Evolutionary conservation across 2,329 filamentous ascomycete genomes (phyloP), one percentile per base, ranked within the genome.

Genomic region (Sarocladium strictum): DNA sequence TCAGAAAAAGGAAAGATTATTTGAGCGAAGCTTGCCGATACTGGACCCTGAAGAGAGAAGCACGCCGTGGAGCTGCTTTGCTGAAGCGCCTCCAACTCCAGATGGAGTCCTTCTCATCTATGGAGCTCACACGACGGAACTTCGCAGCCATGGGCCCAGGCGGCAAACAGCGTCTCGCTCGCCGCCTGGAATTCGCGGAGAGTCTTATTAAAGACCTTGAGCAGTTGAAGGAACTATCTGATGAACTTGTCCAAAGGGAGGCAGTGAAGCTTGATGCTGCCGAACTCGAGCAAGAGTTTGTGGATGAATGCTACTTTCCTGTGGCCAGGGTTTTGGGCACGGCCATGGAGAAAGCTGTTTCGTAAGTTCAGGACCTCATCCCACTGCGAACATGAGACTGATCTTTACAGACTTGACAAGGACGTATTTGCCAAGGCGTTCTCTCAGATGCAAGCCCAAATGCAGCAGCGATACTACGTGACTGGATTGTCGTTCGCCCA

Each of bases 1-100:
- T 84, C 56, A 84, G 87, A 27, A 95, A 94, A 66, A 84, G 91
- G 53, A 96, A 95, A 66, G 92, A 97, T 57, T 99, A 90, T 67
- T 86, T 95, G 2, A 87, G 90, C 55, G 93, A 97, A 69, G 89
- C 89, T 2, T 97, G 93, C 73, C 91, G 90, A 62, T 99, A 97
- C 71, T 99, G 94, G 94, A 97, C 94, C 0, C 72, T 99, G 59
- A 99, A 99, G 73, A 84, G 94, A 55, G 94, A 99, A 69, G 89
- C 93, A 58, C 85, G 94, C 32, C 82, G 94, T 56, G 94, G 94
- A 47, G 94, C 94, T 27, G 90, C 94, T 3, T 77, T 99, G 54
- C 79, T 99, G 57, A 97, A 97, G 72, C 85, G 94, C 33, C 78
- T 99, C 19, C 94, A 99, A 68, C 74, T 97, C 55, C 92, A 97